phyloP scores from a whole-genome alignment of 805 yeast species.

The Saccharomyces kudriavzevii region DNA sequence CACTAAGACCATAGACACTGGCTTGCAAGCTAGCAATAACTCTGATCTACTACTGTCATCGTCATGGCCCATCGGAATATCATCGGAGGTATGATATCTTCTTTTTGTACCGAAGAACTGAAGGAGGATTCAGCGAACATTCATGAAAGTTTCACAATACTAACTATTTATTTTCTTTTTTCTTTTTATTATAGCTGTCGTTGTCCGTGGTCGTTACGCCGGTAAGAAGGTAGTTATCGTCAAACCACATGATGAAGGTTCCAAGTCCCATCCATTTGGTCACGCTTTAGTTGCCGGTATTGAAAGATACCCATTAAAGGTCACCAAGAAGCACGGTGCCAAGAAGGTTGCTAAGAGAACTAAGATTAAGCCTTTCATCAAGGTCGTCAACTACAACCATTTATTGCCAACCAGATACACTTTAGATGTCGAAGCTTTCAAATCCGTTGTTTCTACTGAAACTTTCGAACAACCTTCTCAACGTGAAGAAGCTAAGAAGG shows the following conservation, averaged over 20 bases:
- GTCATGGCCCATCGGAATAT: neutral
- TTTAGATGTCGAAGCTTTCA: conserved; percentile 92
- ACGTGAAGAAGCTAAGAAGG: conserved; percentile 98
- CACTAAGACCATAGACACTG: neutral
- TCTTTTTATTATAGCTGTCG: conserved; percentile 59
- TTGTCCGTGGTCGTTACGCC: conserved; percentile 99
- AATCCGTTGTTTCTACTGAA: conserved; percentile 84
- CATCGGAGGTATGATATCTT: neutral
- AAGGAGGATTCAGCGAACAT: neutral
- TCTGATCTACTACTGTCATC: neutral
- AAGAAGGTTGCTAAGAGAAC: conserved; percentile 97
- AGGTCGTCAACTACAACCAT: conserved; percentile 99
- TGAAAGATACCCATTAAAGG: conserved; percentile 96
- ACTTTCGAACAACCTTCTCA: conserved; percentile 96
- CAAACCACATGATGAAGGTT: conserved; percentile 97
- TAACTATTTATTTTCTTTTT: conserved; percentile 16
- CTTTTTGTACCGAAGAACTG: neutral
- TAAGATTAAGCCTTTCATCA: conserved; percentile 97
- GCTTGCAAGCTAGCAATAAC: neutral
- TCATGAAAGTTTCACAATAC: conserved; percentile 9
- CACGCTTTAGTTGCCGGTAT: conserved; percentile 99
- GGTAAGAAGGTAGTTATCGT: conserved; percentile 99
- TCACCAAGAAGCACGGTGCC: conserved; percentile 87
- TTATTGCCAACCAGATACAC: conserved; percentile 99
- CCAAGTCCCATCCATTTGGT: conserved; percentile 97